Conservation (phyloP, 805 yeast genomes). For the Ogataea pini region DNA sequence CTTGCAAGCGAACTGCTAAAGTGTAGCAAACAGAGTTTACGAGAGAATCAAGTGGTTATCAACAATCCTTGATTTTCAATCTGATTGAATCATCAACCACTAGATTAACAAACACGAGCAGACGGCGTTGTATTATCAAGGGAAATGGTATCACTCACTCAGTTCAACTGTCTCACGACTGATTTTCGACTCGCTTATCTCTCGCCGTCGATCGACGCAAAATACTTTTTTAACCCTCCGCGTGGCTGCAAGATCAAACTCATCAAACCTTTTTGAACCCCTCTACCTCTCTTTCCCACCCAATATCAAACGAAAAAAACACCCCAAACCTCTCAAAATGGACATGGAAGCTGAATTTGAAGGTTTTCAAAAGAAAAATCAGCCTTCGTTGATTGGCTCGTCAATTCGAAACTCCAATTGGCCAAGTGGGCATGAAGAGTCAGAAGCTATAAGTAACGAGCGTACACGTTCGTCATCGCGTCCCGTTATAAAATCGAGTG, state of each 20-base stretch:
- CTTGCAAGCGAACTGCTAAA: too few relatives aligned
- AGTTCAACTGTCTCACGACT: too few relatives aligned
- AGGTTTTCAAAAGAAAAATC: slow-evolving; percentile 46
- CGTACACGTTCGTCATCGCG: slow-evolving; percentile 35
- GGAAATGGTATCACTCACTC: too few relatives aligned
- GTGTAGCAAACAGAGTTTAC: too few relatives aligned
- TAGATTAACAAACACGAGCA: too few relatives aligned
- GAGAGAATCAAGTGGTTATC: too few relatives aligned
- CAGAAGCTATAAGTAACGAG: slow-evolving; percentile 13
- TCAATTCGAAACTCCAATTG: slow-evolving; percentile 37
- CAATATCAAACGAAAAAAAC: not conserved
- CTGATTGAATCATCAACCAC: too few relatives aligned
- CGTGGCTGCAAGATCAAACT: not conserved
- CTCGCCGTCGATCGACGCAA: not conserved
- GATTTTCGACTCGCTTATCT: too few relatives aligned
- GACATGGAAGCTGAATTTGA: slow-evolving; percentile 55
- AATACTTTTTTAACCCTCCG: not conserved
- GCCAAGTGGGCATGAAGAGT: slow-evolving; percentile 23
- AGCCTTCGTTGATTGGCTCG: slow-evolving; percentile 57
- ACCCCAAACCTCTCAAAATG: slow-evolving; percentile 32
- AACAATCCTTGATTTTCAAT: too few relatives aligned
- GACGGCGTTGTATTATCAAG: too few relatives aligned
- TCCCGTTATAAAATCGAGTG: slow-evolving; percentile 46
- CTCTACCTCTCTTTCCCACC: not conserved
- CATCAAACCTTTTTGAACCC: not conserved